Conservation (phyloP, 1,139 yeast species). For the Zygoascus hellenicus region DNA sequence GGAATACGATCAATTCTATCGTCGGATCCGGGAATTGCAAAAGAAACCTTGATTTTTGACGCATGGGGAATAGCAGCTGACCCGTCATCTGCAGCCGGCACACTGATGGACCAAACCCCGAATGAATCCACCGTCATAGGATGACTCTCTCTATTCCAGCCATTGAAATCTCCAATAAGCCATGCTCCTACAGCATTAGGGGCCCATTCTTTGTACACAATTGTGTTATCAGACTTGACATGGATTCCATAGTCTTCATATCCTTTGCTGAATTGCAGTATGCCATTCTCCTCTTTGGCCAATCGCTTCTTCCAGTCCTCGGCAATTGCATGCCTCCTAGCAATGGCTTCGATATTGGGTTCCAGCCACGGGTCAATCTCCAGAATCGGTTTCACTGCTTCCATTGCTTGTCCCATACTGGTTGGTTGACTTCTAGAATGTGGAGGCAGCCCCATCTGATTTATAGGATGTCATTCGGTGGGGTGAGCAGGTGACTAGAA, state of each 20-base stretch:
- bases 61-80: conserved; percentile 72
- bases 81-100: conserved; percentile 46
- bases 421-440: too few species aligned
- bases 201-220: conserved; percentile 75
- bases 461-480: too few species aligned
- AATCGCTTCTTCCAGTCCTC: conserved; percentile 53
- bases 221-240: conserved; percentile 48
- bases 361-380: conserved; percentile 82
- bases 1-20: conserved; percentile 74
- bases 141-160: conserved; percentile 64
- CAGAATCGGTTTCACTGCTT: conserved; percentile 29
- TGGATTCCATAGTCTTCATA: conserved; percentile 76
- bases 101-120: conserved; percentile 61
- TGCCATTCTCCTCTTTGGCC: conserved; percentile 42
- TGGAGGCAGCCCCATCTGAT: too few species aligned
- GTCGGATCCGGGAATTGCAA: conserved; percentile 56
- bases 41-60: conserved; percentile 66
- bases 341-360: conserved; percentile 63
- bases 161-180: conserved; percentile 84
- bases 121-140: conserved; percentile 51
- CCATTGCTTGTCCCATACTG: not conserved
- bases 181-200: conserved; percentile 76
- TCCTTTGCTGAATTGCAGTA: conserved; percentile 48
- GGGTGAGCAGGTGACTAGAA: too few species aligned
- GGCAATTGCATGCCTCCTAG: conserved; percentile 49